These are phyloP conservation scores for Mycena pura DNA, from an alignment of 768 basidiomycete species.

Conservation along the genomic window DNA sequence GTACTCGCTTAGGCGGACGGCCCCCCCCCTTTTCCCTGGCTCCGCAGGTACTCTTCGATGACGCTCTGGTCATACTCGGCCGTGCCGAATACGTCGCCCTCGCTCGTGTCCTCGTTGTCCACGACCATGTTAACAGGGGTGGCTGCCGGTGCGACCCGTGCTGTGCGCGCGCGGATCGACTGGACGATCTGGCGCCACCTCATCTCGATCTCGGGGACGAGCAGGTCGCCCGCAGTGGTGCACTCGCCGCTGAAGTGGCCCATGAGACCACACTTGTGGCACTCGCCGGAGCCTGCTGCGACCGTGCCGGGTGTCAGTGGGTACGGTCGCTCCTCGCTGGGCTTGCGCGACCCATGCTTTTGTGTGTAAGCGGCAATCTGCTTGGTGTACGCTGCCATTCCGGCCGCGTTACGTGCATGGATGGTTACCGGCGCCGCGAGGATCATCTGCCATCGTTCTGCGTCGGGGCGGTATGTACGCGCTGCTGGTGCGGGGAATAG, in stretches of 20 bases:
- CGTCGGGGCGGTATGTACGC: too few species aligned
- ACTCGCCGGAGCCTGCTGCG: conserved; percentile 25
- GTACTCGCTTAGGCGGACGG: conserved; percentile 12
- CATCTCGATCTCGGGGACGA: conserved; percentile 21
- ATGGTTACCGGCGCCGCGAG: too few species aligned
- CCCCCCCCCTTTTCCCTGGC: conserved; percentile 20
- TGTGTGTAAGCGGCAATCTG: conserved; percentile 12
- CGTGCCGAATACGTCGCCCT: not conserved
- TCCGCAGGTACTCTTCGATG: too few species aligned
- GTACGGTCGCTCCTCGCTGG: conserved; percentile 22
- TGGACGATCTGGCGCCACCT: conserved; percentile 26
- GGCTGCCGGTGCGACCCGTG: not conserved
- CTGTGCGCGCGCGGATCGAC: not conserved
- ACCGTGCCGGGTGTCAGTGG: conserved; percentile 31
- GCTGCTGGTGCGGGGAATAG: not conserved
- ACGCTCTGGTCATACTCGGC: too few species aligned
- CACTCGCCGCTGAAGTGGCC: conserved; percentile 17
- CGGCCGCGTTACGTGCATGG: too few species aligned
- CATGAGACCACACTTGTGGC: conserved; percentile 28
- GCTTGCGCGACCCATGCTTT: not conserved
- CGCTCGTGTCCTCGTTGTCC: not conserved
- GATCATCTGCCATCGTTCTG: too few species aligned
- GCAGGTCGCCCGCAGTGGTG: not conserved
- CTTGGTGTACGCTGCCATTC: conserved; percentile 13
- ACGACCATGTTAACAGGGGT: not conserved